Percentiles rank a stretch among this genome's conserved stretches.
These are phyloP conservation scores for Diplodia mutila DNA, from an alignment of 2,329 filamentous ascomycete species.

Conservation along the genomic window DNA sequence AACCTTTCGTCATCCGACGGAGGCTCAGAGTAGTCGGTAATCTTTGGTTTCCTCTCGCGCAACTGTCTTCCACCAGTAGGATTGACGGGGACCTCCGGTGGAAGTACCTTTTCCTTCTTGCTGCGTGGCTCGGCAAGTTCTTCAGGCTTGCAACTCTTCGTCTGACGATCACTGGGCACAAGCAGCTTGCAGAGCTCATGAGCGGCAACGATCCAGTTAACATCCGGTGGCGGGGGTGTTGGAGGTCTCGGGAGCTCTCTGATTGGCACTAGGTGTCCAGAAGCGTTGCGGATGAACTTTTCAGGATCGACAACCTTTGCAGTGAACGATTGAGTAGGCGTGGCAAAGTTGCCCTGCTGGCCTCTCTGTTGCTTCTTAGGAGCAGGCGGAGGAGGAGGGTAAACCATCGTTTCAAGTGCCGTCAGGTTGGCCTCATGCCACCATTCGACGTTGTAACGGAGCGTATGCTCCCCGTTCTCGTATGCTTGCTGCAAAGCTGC, in stretches of 20 bases:
- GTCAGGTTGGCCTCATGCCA: slow-evolving; percentile 45
- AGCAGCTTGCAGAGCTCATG: slow-evolving; percentile 81
- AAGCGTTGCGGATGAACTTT: slow-evolving; percentile 65
- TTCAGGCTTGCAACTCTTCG: slow-evolving; percentile 74
- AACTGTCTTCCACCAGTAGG: slow-evolving; percentile 60
- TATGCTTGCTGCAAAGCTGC: not conserved
- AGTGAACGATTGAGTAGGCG: slow-evolving; percentile 84
- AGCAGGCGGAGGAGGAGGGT: slow-evolving; percentile 41
- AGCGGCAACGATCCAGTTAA: slow-evolving; percentile 83
- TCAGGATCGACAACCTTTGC: slow-evolving; percentile 75
- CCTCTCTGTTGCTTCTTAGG: slow-evolving; percentile 66
- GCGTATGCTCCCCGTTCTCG: slow-evolving; percentile 34
- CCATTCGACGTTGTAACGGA: slow-evolving; percentile 48
- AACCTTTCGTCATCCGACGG: slow-evolving; percentile 45
- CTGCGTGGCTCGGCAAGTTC: slow-evolving; percentile 68
- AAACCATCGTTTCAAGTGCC: slow-evolving; percentile 41
- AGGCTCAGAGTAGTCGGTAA: slow-evolving; percentile 56
- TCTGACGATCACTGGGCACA: slow-evolving; percentile 75
- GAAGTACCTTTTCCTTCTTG: slow-evolving; percentile 55
- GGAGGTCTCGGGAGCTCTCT: slow-evolving; percentile 45
- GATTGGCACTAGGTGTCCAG: slow-evolving; percentile 50
- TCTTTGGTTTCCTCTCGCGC: slow-evolving; percentile 67
- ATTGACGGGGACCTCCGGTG: slow-evolving; percentile 49
- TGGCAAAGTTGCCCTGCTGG: slow-evolving; percentile 74
- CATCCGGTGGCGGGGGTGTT: slow-evolving; percentile 75